Base-by-base conservation (phyloP, 225 moss, liverwort and hornwort genomes). In the Takakia lepidozioides region DNA sequence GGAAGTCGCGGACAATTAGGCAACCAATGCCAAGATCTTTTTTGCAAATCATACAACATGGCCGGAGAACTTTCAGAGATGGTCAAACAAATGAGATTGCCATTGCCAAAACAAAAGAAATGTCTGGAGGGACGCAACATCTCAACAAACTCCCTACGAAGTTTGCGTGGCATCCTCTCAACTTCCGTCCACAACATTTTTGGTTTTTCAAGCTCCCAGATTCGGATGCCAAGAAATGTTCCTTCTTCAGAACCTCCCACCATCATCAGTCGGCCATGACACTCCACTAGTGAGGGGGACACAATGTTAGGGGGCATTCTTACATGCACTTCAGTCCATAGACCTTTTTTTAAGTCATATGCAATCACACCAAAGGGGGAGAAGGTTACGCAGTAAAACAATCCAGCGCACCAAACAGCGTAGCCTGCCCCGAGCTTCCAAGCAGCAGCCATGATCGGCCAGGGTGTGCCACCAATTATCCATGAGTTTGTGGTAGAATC, bases 401-500 rank as follows among this genome's bases (percentile, higher is more conserved):
- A 58, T 5, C 87, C 87, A 28, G 17, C 51, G 57, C 80, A 76
- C 76, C 80, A 83, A 29, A 87, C 67, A 15, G 87, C 73, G 11
- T 83, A 80, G 9, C 83, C 80, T 2, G 80, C 83, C 43, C 87
- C 83, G 24, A 83, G 74, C 57, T 83, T 83, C 83, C 87, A 83
- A 20, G 87, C 83, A 25, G 83, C 80, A 1, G 86, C 79, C 83
- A 87, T 87, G 60, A 83, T 80, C 17, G 87, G 87, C 83, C 83
- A 87, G 0, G 83, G 87, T 29, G 63, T 67, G 41, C 87, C 87
- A 61, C 87, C 87, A 29, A 74, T 55, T 14, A 54, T 57, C 87
- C 83, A 87, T 0, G 64, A 58, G 7, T 77, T 80, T 3, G 75
- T 66, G 16, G 39, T 17, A 17, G 83, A 87, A 22, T 74, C 70